Evolutionary conservation across 2,329 filamentous ascomycete species (phyloP), one percentile per base, ranked within the genome.

Genomic region (Trichothecium roseum): DNA sequence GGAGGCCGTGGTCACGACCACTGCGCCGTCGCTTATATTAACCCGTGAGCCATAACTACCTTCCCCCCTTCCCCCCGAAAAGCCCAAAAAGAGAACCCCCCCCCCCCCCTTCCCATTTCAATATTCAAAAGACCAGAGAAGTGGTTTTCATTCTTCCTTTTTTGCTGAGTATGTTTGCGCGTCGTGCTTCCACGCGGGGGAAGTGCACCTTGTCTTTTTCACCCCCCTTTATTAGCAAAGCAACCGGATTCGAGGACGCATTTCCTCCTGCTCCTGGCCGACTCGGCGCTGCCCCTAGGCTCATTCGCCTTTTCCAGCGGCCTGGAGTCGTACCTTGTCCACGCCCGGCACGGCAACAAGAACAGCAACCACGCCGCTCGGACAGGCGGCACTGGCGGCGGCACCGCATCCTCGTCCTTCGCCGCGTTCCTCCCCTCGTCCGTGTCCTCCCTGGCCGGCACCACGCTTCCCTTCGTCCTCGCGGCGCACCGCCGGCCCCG

Each of bases 301-400:
- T 85, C 84, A n/a, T 91, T 91, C 60, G 84, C 84, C 49, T 91
- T 89, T 63, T 84, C 78, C 63, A 82, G 76, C 46, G 84, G 84
- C 3, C 71, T 91, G 13, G 84, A 91, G 60, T 89, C 84, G 28
- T 89, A 81, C 55, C 74, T 88, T 14, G 79, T 81, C 4, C 84
- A 91, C 62, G 66, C 66, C 45, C 37, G 43, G 5, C 55, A 54
- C 28, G 41, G 10, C 20, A 10, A n/a, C n/a, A n/a, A n/a, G n/a
- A n/a, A n/a, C n/a, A n/a, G n/a, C n/a, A n/a, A n/a, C n/a, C n/a
- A n/a, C n/a, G n/a, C n/a, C n/a, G n/a, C n/a, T n/a, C n/a, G n/a
- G n/a, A n/a, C n/a, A n/a, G n/a, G n/a, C n/a, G n/a, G n/a, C n/a
- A n/a, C n/a, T n/a, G n/a, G n/a, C n/a, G n/a, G n/a, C n/a, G n/a